These are phyloP conservation scores for Salix udensis DNA, from an alignment of 345 rosid species.

Conservation along the genomic window DNA sequence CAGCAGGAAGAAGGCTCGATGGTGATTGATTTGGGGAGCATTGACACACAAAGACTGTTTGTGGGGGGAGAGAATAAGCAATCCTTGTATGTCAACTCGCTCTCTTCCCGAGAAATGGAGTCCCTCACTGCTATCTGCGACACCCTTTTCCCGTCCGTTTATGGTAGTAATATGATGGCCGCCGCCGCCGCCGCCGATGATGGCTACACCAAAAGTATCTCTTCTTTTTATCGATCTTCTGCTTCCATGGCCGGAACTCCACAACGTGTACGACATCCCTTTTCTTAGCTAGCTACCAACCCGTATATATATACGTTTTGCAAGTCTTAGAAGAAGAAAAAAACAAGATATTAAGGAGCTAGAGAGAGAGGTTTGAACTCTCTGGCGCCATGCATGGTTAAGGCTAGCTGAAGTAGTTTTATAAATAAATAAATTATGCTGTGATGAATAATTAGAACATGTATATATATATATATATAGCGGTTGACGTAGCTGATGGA, in stretches of 20 bases:
- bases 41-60: neutral
- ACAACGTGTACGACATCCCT: conserved; percentile 39
- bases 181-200: conserved; percentile 1
- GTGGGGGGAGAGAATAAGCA: conserved; percentile 17
- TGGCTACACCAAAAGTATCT: conserved; percentile 5
- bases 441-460: too few relatives aligned
- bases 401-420: too few relatives aligned
- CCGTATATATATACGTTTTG: neutral
- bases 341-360: too few relatives aligned
- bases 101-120: conserved; percentile 58
- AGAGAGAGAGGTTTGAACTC: too few relatives aligned
- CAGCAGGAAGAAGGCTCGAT: neutral
- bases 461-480: too few relatives aligned
- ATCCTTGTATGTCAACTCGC: conserved; percentile 35
- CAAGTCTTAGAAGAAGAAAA: neutral
- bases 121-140: conserved; percentile 66
- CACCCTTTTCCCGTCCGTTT: conserved; percentile 56
- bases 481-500: too few relatives aligned
- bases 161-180: neutral
- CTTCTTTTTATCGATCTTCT: conserved; percentile 45
- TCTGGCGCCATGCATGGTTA: too few relatives aligned
- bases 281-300: neutral
- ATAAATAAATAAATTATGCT: too few relatives aligned
- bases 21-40: conserved; percentile 1
- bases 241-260: conserved; percentile 78